Conservation (phyloP, 2,329 filamentous ascomycete genomes). For the Aspergillus ruber region DNA sequence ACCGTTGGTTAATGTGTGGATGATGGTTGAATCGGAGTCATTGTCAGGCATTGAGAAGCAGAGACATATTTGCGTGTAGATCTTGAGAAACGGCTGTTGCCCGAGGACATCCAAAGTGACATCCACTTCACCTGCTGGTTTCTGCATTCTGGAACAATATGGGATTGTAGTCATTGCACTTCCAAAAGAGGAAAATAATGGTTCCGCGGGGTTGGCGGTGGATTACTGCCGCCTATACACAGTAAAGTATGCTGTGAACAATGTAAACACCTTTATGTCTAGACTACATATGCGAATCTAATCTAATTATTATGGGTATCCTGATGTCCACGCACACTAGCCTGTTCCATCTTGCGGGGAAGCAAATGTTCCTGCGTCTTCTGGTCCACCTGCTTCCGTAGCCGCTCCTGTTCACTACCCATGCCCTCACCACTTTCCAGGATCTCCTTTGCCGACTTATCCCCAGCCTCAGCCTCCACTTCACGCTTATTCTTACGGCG, state of each 20-base stretch:
- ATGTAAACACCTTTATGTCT: too few species aligned
- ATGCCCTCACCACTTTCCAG: constrained; percentile 16
- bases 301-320: neutral
- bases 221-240: too few species aligned
- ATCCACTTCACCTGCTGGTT: neutral
- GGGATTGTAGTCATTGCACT: neutral
- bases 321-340: neutral
- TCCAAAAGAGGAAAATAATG: neutral
- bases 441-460: constrained; percentile 9
- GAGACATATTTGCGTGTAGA: constrained; percentile 45
- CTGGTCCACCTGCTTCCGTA: constrained; percentile 20
- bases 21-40: constrained; percentile 16
- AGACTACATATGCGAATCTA: neutral
- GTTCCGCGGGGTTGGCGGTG: neutral
- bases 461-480: constrained; percentile 13
- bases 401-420: constrained; percentile 12
- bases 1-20: constrained; percentile 28
- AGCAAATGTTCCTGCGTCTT: constrained; percentile 25
- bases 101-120: constrained; percentile 38
- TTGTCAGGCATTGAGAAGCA: constrained; percentile 30
- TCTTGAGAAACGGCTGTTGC: constrained; percentile 34
- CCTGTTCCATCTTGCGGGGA: constrained; percentile 5
- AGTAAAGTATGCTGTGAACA: too few species aligned
- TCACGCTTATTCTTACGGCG: constrained; percentile 23
- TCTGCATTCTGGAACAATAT: neutral